Evolutionary conservation across 2,329 filamentous ascomycete species (phyloP), one percentile per base, ranked within the genome.

Genomic region (Trichoderma asperellum): DNA sequence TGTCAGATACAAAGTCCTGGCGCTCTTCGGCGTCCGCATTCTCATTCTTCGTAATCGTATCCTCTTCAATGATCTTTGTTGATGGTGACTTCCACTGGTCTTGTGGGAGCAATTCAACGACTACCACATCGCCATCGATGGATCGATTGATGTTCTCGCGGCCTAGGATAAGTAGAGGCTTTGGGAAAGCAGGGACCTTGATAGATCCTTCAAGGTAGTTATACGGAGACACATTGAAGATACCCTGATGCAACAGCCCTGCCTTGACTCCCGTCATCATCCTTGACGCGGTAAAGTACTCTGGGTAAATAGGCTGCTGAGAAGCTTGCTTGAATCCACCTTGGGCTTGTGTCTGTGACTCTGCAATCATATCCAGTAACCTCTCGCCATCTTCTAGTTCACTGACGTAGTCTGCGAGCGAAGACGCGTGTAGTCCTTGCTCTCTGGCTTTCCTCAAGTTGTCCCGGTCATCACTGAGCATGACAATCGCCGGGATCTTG

Each of bases 31-130:
- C 87, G 73, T 98, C 96, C 1, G 96, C 91, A 74, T 97, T 97
- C 76, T 99, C 96, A 76, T 99, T 93, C 79, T 92, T 93, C 66
- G 94, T 97, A 49, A 98, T 84, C 1, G 91, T 87, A 74, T 97
- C 95, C 78, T 99, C 96, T 73, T 99, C 96, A 37, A 99, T 90
- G 59, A 99, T 95, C 79, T 97, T 97, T 4, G 93, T 95, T 2
- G 95, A 98, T 0, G 96, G 94, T 57, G 92, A 90, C 81, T 97
- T 98, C 96, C 96, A 99, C 79, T 97, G 95, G 68, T 97, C 93
- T 78, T 94, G 92, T 0, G 96, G 94, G 2, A 99, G 84, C 4
- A 99, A 88, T 79, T 99, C 94, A 16, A 99, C 91, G 2, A 97
- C 94, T 0, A 97, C 94, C 12, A 96, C 83, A 80, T 99, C 96